Evolutionary conservation across 768 basidiomycete genomes (phyloP).

Genomic region (Hypholoma fasciculare): DNA sequence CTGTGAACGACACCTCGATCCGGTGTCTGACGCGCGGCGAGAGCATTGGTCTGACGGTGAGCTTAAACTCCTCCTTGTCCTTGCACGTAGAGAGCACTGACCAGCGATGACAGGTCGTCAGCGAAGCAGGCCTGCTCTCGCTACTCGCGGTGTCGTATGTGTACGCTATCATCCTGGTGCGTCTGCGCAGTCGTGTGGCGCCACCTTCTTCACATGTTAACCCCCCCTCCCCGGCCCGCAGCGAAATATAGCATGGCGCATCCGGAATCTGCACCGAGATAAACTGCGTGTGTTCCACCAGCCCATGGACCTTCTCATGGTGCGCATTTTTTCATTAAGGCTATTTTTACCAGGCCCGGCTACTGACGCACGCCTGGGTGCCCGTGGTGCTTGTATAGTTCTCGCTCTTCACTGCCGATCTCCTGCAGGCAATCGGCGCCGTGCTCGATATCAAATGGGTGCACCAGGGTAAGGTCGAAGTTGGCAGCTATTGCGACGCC

Average conservation of each 20-base stretch:
- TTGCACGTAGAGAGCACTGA: too few species aligned
- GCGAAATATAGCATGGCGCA: constrained; percentile 28
- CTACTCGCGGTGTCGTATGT: constrained; percentile 30
- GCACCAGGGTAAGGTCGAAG: constrained; percentile 29
- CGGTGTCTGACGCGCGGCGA: constrained; percentile 32
- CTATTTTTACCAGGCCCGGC: not conserved
- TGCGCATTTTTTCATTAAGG: constrained; percentile 9
- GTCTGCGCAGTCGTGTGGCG: not conserved
- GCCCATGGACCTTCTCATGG: constrained; percentile 43
- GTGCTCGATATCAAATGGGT: constrained; percentile 39
- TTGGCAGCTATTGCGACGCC: constrained; percentile 33
- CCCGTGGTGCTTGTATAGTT: constrained; percentile 15
- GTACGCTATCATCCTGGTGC: not conserved
- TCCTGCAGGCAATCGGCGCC: constrained; percentile 38
- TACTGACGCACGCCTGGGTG: not conserved
- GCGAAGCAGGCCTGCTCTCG: constrained; percentile 36
- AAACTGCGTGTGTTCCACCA: constrained; percentile 27
- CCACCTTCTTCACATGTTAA: not conserved
- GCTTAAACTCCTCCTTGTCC: not conserved
- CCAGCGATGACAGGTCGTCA: constrained; percentile 24
- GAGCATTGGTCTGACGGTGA: constrained; percentile 37
- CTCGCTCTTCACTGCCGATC: constrained; percentile 30
- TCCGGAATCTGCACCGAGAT: constrained; percentile 16
- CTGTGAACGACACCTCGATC: constrained; percentile 16
- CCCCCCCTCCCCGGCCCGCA: constrained; percentile 3